Base-by-base conservation (phyloP, 176 grass and related monocot genomes). In the Musa acuminata region DNA sequence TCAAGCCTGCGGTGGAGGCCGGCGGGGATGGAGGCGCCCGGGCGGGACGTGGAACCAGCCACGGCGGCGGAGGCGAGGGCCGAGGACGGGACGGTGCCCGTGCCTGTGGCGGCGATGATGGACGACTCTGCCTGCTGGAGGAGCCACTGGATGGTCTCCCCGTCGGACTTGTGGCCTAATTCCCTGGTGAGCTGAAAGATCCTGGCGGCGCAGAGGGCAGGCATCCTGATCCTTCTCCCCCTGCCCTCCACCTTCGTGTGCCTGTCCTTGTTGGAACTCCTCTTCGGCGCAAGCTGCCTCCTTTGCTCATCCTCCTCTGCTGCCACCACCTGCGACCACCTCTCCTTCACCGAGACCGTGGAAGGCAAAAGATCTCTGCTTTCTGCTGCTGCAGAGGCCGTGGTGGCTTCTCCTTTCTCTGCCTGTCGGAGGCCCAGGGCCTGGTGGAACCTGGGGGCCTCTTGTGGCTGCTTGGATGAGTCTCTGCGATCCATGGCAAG, bases 121-220 rank as follows among this genome's bases (percentile, higher is more conserved):
- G 90, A 84, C 55, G 86, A 84, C 76, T 92, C 90, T 0, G 90
- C 90, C 73, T 92, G 90, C 90, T 92, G 90, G 52, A 92, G 79
- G 62, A 92, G 90, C 90, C 90, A 92, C 86, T 92, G 90, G 48
- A 92, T 85, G 13, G 90, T 92, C 90, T 92, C 90, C n/a, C 90
- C 90, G 76, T 92, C 90, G 25, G 90, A 92, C 82, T 92, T 92
- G 73, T 92, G 90, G 23, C 90, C 90, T 7, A 92, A 80, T 80
- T 92, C 90, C 73, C 90, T 20, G 51, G 90, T 92, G 17, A 92
- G 73, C 90, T 92, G 90, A 67, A 92, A 92, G 86, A 92, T 92
- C 79, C 90, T 81, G 8, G 90, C 90, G 14, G 90, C 90, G 84
- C 90, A 92, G 55, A 92, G 86, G 63, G 90, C 90, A 48, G 90